Conservation (phyloP, 192 early-diverging fungal genomes). For the Coemansia sp. region DNA sequence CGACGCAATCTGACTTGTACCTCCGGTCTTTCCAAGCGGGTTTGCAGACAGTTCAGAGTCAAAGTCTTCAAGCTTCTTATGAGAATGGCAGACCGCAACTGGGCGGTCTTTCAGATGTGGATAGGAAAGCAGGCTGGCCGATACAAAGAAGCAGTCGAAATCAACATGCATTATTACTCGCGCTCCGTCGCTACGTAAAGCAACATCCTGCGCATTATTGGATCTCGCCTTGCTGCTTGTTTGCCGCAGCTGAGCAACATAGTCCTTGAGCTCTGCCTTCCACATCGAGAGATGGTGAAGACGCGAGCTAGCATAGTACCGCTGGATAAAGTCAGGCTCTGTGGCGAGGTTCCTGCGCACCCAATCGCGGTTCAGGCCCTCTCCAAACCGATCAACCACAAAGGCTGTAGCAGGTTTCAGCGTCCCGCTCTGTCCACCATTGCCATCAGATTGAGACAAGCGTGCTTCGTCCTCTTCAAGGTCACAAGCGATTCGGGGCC, state of each 20-base stretch:
- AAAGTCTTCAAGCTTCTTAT: constrained; percentile 11
- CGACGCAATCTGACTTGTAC: constrained; percentile 71
- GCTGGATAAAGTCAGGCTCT: constrained; percentile 59
- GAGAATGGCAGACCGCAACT: constrained; percentile 71
- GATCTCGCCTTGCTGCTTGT: background rate
- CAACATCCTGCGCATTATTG: too few relatives aligned
- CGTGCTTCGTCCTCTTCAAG: background rate
- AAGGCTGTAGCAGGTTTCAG: background rate
- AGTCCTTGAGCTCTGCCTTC: constrained; percentile 79
- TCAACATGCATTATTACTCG: constrained; percentile 78
- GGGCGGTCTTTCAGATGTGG: constrained; percentile 69
- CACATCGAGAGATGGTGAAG: constrained; percentile 78
- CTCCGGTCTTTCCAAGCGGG: background rate
- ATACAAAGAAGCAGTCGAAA: constrained; percentile 95
- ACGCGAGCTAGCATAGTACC: constrained; percentile 68
- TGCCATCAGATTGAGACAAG: background rate
- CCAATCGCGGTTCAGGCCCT: constrained; percentile 43
- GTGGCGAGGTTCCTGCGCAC: constrained; percentile 45
- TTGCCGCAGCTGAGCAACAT: constrained; percentile 29
- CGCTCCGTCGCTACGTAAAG: background rate
- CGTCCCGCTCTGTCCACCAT: background rate
- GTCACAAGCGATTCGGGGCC: background rate
- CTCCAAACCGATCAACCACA: constrained; percentile 36
- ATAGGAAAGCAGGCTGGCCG: constrained; percentile 69
- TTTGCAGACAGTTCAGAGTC: background rate